A percentile compares a stretch with the other conserved stretches of the same genome.
phyloP scores from a whole-genome alignment of 2,329 filamentous ascomycete genomes.

The Pseudomassariella vexata region DNA sequence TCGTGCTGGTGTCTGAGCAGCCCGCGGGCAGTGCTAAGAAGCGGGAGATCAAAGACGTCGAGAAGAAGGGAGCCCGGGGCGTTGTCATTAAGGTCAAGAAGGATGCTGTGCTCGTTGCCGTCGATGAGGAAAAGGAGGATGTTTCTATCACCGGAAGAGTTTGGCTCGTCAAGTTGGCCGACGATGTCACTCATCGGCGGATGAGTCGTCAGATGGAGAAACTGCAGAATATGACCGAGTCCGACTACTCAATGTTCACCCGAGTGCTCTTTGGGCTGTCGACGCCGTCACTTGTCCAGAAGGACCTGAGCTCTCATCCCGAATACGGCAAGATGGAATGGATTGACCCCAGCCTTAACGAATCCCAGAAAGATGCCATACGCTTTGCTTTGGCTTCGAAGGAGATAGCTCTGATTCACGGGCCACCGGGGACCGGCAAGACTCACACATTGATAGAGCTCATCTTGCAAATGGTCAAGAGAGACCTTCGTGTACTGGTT shows the following conservation, averaged over 20 bases:
- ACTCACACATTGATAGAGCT: conserved; percentile 95
- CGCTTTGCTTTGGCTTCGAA: conserved; percentile 77
- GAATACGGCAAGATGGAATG: conserved; percentile 46
- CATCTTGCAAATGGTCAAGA: conserved; percentile 80
- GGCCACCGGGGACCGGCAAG: conserved; percentile 93
- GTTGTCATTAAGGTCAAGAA: conserved; percentile 63
- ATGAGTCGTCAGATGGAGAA: conserved; percentile 61
- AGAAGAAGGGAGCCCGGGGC: conserved; percentile 61
- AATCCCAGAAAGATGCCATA: conserved; percentile 63
- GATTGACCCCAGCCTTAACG: conserved; percentile 57
- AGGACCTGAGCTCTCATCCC: conserved; percentile 33
- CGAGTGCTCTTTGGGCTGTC: conserved; percentile 57
- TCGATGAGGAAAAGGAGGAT: conserved; percentile 58
- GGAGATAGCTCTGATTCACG: conserved; percentile 87
- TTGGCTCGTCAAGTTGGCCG: conserved; percentile 63
- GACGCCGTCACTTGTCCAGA: conserved; percentile 41
- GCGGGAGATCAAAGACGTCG: conserved; percentile 64
- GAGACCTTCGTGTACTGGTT: conserved; percentile 72
- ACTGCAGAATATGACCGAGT: conserved; percentile 50
- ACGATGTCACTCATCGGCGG: conserved; percentile 60
- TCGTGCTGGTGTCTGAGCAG: conserved; percentile 71
- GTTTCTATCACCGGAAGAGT: conserved; percentile 41
- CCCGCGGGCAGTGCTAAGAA: conserved; percentile 67
- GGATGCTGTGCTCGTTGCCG: conserved; percentile 56
- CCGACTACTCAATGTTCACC: conserved; percentile 54